Conservation (phyloP, 257 asterid genomes). For the Catharanthus roseus region DNA sequence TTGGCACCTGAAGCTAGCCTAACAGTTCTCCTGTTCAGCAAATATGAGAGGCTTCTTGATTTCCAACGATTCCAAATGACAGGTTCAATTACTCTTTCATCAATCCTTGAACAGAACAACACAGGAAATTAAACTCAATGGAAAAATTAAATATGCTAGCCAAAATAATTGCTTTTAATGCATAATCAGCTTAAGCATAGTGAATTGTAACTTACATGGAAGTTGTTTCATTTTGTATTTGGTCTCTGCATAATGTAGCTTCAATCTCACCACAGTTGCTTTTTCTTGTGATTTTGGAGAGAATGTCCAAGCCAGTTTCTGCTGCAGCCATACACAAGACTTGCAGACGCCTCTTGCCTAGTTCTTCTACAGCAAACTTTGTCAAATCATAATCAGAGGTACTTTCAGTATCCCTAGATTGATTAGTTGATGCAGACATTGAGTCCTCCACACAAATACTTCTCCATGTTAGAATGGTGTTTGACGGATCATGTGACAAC, state of each 20-base stretch:
- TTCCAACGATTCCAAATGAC: slow-evolving; percentile 54
- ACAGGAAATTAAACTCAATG: slow-evolving; percentile 6
- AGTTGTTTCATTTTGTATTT: slow-evolving; percentile 18
- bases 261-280: slow-evolving; percentile 27
- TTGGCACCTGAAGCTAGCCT: slow-evolving; percentile 78
- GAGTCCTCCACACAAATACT: slow-evolving; percentile 19
- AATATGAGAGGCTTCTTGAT: slow-evolving; percentile 56
- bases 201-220: slow-evolving; percentile 31
- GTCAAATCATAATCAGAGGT: slow-evolving; percentile 33
- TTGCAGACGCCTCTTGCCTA: slow-evolving; percentile 40
- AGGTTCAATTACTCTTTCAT: slow-evolving; percentile 42
- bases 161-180: neutral
- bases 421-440: slow-evolving; percentile 16
- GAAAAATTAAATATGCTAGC: neutral
- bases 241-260: slow-evolving; percentile 21
- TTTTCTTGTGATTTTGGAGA: slow-evolving; percentile 32
- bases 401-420: slow-evolving; percentile 18
- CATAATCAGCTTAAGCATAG: neutral
- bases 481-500: slow-evolving; percentile 23
- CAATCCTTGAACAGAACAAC: slow-evolving; percentile 36
- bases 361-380: slow-evolving; percentile 34
- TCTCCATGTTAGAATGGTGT: slow-evolving; percentile 15
- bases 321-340: slow-evolving; percentile 38
- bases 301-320: slow-evolving; percentile 44
- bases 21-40: slow-evolving; percentile 71